Conservation (phyloP, 2,329 filamentous ascomycete genomes). For the Hypoxylon sp. region DNA sequence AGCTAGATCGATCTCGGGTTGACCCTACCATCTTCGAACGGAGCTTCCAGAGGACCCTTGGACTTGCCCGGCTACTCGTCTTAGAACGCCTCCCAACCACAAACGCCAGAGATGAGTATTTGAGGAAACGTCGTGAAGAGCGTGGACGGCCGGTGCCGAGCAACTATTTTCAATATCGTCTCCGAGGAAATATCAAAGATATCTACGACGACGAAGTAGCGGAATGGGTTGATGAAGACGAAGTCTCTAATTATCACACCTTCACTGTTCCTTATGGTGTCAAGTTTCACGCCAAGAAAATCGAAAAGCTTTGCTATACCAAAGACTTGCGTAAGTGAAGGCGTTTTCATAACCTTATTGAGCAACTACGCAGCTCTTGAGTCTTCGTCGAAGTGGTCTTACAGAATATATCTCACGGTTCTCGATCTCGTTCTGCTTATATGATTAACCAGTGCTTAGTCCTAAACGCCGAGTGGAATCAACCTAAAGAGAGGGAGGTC, state of each 20-base stretch:
- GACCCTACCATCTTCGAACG: slow-evolving; percentile 91
- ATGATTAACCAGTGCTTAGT: slow-evolving; percentile 57
- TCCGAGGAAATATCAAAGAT: slow-evolving; percentile 82
- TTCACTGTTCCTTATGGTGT: slow-evolving; percentile 79
- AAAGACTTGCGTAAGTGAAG: slow-evolving; percentile 73
- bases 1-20: slow-evolving; percentile 79
- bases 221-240: slow-evolving; percentile 84
- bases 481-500: slow-evolving; percentile 79
- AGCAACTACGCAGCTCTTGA: background rate
- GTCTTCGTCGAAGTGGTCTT: background rate
- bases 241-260: slow-evolving; percentile 84
- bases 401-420: background rate
- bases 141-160: slow-evolving; percentile 74
- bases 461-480: slow-evolving; percentile 90
- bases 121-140: slow-evolving; percentile 78
- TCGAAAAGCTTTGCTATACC: slow-evolving; percentile 86
- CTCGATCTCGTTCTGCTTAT: background rate
- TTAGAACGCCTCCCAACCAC: slow-evolving; percentile 82
- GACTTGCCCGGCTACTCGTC: slow-evolving; percentile 83
- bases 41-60: slow-evolving; percentile 81
- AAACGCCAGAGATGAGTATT: slow-evolving; percentile 77
- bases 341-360: background rate
- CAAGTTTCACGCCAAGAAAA: slow-evolving; percentile 75
- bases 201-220: slow-evolving; percentile 83
- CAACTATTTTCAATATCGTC: slow-evolving; percentile 61